Evolutionary conservation across 495 filamentous ascomycete genomes (phyloP), one percentile per base, ranked within the genome.

Genomic region (Aspergillus asperescens): DNA sequence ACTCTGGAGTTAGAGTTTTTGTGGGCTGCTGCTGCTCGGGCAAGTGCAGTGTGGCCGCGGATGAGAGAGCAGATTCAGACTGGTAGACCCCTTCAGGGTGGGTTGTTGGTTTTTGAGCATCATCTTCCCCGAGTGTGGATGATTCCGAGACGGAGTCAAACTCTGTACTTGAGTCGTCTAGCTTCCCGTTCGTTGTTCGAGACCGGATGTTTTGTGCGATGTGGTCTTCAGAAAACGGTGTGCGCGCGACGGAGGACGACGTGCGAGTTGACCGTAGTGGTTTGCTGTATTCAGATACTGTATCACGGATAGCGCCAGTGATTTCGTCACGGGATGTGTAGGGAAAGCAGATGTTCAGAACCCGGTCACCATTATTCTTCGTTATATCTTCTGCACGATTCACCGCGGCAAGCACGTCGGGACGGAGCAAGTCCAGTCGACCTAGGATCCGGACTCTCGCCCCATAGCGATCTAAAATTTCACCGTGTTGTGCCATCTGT

Each of bases 301-400:
- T 96, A 20, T 83, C 77, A 44, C 86, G 81, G 58, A 98, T 88
- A 15, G 93, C 89, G n/a, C 82, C 81, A 15, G 93, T 95, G 55
- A 98, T 98, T 64, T 98, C 93, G 60, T 94, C 92, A 53, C 92
- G 81, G 7, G 90, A 93, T 5, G 94, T 97, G 65, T 98, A 98
- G 1, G 93, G 92, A 61, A 95, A 96, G 74, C 93, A 98, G 50
- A 98, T 87, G 63, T 98, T 98, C 25, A 98, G 77, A 46, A 96
- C 81, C 18, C 87, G 84, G 44, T 86, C 79, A 35, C 83, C 83
- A 68, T 98, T 96, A 57, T 84, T 71, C 61, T 80, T 85, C 9
- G 93, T 97, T 76, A 93, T 77, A 22, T 85, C 81, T 12, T 87
- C 84, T 5, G 91, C 89, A 47, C 79, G 80, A 60, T 96, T 87